phyloP scores from a whole-genome alignment of 2,329 filamentous ascomycete species.

The Alternaria conjuncta region DNA sequence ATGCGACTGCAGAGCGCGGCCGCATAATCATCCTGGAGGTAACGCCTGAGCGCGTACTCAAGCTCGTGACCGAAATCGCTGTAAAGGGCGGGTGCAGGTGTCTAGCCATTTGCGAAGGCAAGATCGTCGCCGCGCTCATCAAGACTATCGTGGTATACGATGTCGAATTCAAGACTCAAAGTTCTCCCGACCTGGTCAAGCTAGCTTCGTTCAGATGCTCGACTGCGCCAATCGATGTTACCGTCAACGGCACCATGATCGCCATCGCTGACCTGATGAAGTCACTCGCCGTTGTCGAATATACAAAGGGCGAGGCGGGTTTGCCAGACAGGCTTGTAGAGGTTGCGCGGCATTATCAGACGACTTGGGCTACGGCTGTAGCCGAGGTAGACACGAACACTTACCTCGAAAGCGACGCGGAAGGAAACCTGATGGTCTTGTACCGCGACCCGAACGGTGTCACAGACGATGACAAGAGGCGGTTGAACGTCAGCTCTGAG shows the following conservation, averaged over 20 bases:
- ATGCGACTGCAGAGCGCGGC: slow-evolving; percentile 63
- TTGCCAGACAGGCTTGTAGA: slow-evolving; percentile 71
- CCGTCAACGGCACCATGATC: slow-evolving; percentile 75
- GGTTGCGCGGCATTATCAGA: slow-evolving; percentile 79
- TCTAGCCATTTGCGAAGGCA: slow-evolving; percentile 72
- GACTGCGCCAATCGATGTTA: slow-evolving; percentile 82
- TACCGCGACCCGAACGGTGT: slow-evolving; percentile 74
- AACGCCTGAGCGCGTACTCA: slow-evolving; percentile 74
- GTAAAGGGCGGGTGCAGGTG: slow-evolving; percentile 83
- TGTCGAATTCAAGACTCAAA: slow-evolving; percentile 60
- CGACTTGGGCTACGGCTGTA: slow-evolving; percentile 81
- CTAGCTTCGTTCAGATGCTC: slow-evolving; percentile 79
- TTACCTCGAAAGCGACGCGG: slow-evolving; percentile 84
- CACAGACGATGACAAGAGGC: slow-evolving; percentile 73
- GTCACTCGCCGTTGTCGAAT: slow-evolving; percentile 80
- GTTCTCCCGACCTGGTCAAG: slow-evolving; percentile 67
- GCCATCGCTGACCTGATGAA: slow-evolving; percentile 94
- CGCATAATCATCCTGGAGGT: slow-evolving; percentile 87
- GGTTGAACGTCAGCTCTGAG: slow-evolving; percentile 77
- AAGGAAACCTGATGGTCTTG: slow-evolving; percentile 87
- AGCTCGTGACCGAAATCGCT: slow-evolving; percentile 70
- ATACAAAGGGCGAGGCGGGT: slow-evolving; percentile 63
- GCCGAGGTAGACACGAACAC: slow-evolving; percentile 73
- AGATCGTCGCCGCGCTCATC: slow-evolving; percentile 84
- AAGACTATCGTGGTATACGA: slow-evolving; percentile 76